Percentiles rank a stretch among this genome's conserved stretches.
Evolutionary conservation across 2,329 filamentous ascomycete species (phyloP).

Genomic region (Ceratocystiopsis sp.): DNA sequence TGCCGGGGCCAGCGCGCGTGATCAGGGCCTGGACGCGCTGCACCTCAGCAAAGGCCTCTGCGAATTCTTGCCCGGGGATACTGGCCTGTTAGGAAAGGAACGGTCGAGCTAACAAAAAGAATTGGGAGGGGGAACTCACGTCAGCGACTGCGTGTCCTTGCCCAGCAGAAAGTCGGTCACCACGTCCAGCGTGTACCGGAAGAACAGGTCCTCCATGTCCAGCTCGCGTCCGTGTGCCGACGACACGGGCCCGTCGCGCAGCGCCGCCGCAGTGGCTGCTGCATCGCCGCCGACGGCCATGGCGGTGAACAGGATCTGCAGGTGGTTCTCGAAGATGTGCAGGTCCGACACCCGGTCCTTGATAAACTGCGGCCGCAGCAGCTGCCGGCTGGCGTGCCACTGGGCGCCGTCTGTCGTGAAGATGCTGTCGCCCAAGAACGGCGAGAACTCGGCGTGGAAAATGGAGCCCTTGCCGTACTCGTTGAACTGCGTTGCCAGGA

Average conservation of each 20-base stretch:
- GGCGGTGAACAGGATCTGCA: conserved; percentile 53
- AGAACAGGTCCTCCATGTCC: conserved; percentile 63
- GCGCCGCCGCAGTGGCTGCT: conserved; percentile 36
- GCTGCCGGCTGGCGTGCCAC: conserved; percentile 67
- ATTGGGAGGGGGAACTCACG: conserved; percentile 18
- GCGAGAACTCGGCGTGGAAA: conserved; percentile 60
- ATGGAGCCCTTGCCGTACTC: conserved; percentile 68
- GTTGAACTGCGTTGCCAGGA: conserved; percentile 71
- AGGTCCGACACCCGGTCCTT: conserved; percentile 71
- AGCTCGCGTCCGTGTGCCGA: conserved; percentile 44
- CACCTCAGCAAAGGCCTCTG: conserved; percentile 65
- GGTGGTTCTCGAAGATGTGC: conserved; percentile 63
- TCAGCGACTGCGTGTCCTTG: conserved; percentile 48
- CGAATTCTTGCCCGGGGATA: conserved; percentile 49
- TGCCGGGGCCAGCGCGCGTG: conserved; percentile 46
- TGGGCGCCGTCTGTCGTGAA: conserved; percentile 62
- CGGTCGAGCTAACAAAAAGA: neutral
- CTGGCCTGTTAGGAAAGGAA: conserved; percentile 13
- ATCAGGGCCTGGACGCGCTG: conserved; percentile 57
- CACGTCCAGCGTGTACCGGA: conserved; percentile 70
- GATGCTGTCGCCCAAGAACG: conserved; percentile 61
- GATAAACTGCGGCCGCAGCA: conserved; percentile 76
- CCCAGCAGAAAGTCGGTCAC: conserved; percentile 79
- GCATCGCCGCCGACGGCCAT: conserved; percentile 42
- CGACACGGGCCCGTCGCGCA: conserved; percentile 36